Percentiles rank a stretch among this genome's conserved stretches.
Evolutionary conservation across 331 rosid genomes (phyloP).

Genomic region (Pyrus hybrid): DNA sequence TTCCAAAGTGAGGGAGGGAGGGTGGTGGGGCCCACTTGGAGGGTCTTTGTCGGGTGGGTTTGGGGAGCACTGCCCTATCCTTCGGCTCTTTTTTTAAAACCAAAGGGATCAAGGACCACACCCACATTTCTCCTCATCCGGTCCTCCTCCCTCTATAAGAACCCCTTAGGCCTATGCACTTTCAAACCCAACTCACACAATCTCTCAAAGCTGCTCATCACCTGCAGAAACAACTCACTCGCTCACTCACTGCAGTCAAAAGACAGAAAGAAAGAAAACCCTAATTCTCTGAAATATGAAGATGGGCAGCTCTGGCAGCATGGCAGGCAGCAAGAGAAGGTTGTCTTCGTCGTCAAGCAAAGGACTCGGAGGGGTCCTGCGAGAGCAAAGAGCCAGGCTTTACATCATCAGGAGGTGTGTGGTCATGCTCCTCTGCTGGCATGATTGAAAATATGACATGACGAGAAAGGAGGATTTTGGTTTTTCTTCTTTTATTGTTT

Average conservation of each 20-base stretch:
- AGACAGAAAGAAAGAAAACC: not conserved
- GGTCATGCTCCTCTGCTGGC: constrained; percentile 98
- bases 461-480: not conserved
- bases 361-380: constrained; percentile 78
- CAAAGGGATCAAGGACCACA: constrained; percentile 30
- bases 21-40: constrained; percentile 40
- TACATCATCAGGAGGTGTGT: constrained; percentile 95
- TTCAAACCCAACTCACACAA: constrained; percentile 15
- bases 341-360: constrained; percentile 66
- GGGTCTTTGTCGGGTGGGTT: constrained; percentile 43
- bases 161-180: not conserved
- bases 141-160: constrained; percentile 32
- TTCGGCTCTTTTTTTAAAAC: constrained; percentile 39
- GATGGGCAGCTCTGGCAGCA: constrained; percentile 38
- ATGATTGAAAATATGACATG: constrained; percentile 33
- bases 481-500: not conserved
- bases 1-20: constrained; percentile 36
- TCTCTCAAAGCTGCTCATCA: constrained; percentile 1
- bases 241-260: not conserved
- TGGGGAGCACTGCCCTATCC: constrained; percentile 77
- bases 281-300: constrained; percentile 37
- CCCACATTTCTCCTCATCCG: not conserved
- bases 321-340: constrained; percentile 69
- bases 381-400: constrained; percentile 78
- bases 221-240: not conserved